These are phyloP conservation scores for Colletotrichum sp. DNA, from an alignment of 2,329 filamentous ascomycete species.

Conservation along the genomic window DNA sequence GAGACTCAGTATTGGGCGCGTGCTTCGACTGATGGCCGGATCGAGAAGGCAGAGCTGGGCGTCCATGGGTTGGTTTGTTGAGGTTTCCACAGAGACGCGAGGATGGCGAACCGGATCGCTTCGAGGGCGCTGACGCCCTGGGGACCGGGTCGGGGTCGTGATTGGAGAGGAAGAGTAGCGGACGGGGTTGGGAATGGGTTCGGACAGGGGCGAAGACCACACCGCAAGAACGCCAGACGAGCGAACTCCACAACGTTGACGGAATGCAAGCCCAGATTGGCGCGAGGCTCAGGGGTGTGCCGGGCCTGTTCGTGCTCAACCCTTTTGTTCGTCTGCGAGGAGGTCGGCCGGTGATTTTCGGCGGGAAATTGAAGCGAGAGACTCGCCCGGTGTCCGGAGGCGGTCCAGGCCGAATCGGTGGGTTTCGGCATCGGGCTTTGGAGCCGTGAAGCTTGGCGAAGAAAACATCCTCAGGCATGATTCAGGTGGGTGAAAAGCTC, in stretches of 20 bases:
- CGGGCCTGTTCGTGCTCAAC: conserved; percentile 8
- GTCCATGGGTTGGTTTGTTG: background rate
- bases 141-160: background rate
- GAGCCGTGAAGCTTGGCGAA: background rate
- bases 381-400: background rate
- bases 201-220: background rate
- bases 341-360: background rate
- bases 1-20: background rate
- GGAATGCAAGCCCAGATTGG: background rate
- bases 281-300: background rate
- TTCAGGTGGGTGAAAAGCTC: background rate
- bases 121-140: background rate
- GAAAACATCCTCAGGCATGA: background rate
- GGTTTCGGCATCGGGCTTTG: background rate
- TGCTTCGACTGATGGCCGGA: background rate
- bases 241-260: background rate
- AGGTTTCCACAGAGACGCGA: background rate
- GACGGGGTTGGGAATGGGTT: background rate
- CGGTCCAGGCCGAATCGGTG: background rate
- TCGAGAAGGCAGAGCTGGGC: background rate
- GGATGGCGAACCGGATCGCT: conserved; percentile 7
- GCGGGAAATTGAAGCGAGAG: background rate
- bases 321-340: background rate
- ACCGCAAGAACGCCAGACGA: conserved; percentile 13
- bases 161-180: background rate